These are phyloP conservation scores for Juncus inflexus DNA, from an alignment of 176 grass and related monocot species.

Conservation along the genomic window DNA sequence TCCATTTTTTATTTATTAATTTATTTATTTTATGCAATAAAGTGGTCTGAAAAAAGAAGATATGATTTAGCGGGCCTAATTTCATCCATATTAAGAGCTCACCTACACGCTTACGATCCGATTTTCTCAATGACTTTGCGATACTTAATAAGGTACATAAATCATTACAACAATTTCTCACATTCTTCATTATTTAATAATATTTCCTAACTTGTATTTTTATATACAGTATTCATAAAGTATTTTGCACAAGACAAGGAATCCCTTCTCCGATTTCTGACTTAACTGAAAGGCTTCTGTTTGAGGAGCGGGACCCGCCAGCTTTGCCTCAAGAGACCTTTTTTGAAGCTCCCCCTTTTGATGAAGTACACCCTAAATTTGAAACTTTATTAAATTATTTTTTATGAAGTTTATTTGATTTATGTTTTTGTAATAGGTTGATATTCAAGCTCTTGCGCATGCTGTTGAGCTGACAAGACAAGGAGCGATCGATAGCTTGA, in stretches of 20 bases:
- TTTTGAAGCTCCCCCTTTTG: constrained; percentile 83
- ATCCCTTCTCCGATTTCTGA: constrained; percentile 86
- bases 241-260: constrained; percentile 76
- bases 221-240: constrained; percentile 77
- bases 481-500: constrained; percentile 92
- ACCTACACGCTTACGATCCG: constrained; percentile 94
- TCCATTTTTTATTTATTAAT: constrained; percentile 6
- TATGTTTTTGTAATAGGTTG: constrained; percentile 63
- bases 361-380: constrained; percentile 54
- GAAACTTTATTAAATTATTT: neutral
- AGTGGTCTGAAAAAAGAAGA: constrained; percentile 92
- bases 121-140: constrained; percentile 81
- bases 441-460: constrained; percentile 95
- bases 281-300: constrained; percentile 68
- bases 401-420: constrained; percentile 6
- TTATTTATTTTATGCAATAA: constrained; percentile 28
- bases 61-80: constrained; percentile 85
- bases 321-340: constrained; percentile 65
- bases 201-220: constrained; percentile 29
- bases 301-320: constrained; percentile 84
- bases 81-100: constrained; percentile 83
- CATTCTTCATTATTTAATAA: constrained; percentile 18
- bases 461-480: constrained; percentile 97
- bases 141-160: constrained; percentile 88
- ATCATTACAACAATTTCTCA: constrained; percentile 16